A percentile compares a stretch with the other conserved stretches of the same genome.
These are phyloP conservation scores for Malassezia pachydermatis DNA, from an alignment of 1,284 basidiomycete genomes.

Conservation along the genomic window DNA sequence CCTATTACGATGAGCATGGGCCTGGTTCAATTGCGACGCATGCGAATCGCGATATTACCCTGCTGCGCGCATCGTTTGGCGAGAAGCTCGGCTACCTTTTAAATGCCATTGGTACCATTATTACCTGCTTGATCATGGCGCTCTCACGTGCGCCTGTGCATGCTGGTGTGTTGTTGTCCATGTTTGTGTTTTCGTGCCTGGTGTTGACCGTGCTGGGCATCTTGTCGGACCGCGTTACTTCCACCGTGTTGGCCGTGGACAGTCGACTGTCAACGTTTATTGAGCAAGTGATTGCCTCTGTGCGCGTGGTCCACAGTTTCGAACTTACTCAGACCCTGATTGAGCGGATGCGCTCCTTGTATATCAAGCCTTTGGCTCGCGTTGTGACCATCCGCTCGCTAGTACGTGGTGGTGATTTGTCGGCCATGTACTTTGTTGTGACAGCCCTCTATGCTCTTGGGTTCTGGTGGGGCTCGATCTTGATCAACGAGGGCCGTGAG, in stretches of 20 bases:
- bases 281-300: slow-evolving; percentile 49
- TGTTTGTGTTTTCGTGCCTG: slow-evolving; percentile 47
- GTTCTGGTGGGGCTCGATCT: slow-evolving; percentile 37
- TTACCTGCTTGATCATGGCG: slow-evolving; percentile 47
- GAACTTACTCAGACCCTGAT: slow-evolving; percentile 44
- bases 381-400: slow-evolving; percentile 40
- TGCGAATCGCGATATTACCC: slow-evolving; percentile 49
- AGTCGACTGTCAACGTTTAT: slow-evolving; percentile 49
- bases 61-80: slow-evolving; percentile 48
- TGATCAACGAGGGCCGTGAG: slow-evolving; percentile 26
- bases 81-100: slow-evolving; percentile 49
- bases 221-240: slow-evolving; percentile 39
- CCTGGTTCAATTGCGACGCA: slow-evolving; percentile 50
- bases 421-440: slow-evolving; percentile 33
- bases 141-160: slow-evolving; percentile 48
- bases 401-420: slow-evolving; percentile 33
- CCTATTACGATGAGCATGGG: slow-evolving; percentile 50
- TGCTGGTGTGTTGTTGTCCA: slow-evolving; percentile 49
- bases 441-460: slow-evolving; percentile 28
- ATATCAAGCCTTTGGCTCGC: slow-evolving; percentile 44
- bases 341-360: slow-evolving; percentile 43
- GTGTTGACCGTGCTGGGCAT: slow-evolving; percentile 43
- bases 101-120: slow-evolving; percentile 44
- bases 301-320: slow-evolving; percentile 50
- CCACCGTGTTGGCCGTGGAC: slow-evolving; percentile 43